Evolutionary conservation across 768 basidiomycete species (phyloP).

Genomic region (Cystobasidiopsis lactophilus): DNA sequence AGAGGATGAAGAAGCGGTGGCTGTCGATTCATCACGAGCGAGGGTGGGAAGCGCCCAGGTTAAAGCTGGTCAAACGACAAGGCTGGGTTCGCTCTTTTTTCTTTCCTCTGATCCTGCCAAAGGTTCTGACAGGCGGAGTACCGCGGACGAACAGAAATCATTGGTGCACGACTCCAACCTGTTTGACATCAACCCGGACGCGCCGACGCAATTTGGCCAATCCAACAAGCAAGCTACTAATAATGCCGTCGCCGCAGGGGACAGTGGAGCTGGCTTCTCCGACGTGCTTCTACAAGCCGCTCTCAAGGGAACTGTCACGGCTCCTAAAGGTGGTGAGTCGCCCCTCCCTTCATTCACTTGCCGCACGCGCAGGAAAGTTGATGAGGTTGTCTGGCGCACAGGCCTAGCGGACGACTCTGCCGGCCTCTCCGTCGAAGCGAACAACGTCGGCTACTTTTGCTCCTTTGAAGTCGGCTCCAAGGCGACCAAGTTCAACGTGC

Average conservation of each 20-base stretch:
- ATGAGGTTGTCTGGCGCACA: neutral
- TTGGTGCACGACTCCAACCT: neutral
- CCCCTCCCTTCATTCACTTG: neutral
- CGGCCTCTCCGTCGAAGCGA: constrained; percentile 43
- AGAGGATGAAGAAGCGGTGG: neutral
- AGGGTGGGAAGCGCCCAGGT: neutral
- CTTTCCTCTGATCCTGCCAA: neutral
- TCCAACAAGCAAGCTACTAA: no score
- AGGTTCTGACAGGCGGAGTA: neutral
- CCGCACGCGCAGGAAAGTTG: neutral
- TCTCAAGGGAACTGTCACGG: neutral
- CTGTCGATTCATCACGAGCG: neutral
- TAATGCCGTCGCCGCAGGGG: no score
- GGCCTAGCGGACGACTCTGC: constrained; percentile 29
- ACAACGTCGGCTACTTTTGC: constrained; percentile 25
- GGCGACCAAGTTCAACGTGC: constrained; percentile 33
- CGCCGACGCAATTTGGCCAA: no score
- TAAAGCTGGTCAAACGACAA: neutral
- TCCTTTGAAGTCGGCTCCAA: constrained; percentile 40
- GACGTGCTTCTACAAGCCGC: neutral
- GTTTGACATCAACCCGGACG: neutral
- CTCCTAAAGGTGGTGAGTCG: neutral
- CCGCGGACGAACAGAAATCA: no score
- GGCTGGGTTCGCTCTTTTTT: neutral
- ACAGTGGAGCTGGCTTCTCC: neutral